These are phyloP conservation scores for Rubroshorea leprosula DNA, from an alignment of 345 rosid genomes.

Conservation along the genomic window DNA sequence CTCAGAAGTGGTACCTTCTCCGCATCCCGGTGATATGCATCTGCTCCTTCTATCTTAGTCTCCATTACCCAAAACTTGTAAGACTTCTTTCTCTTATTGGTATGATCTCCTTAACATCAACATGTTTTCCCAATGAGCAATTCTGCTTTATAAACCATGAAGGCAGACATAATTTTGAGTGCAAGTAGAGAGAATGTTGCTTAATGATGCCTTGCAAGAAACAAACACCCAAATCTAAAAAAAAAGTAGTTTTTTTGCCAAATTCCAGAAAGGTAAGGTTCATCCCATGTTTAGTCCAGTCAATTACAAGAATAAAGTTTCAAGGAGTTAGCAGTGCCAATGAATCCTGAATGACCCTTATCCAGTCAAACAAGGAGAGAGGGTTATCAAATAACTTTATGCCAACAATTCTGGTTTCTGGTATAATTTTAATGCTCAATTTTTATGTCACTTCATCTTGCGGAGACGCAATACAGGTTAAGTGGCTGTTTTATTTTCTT, in stretches of 20 bases:
- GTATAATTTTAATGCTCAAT: slow-evolving; percentile 6
- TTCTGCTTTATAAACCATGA: slow-evolving; percentile 7
- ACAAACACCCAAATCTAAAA: slow-evolving; percentile 26
- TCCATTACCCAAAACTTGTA: slow-evolving; percentile 3
- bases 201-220: slow-evolving; percentile 59
- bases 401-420: not conserved
- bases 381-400: not conserved
- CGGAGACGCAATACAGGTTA: slow-evolving; percentile 16
- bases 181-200: slow-evolving; percentile 22
- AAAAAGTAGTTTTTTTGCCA: not conserved
- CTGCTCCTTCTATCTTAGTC: slow-evolving; percentile 29
- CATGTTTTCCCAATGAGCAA: not conserved
- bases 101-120: slow-evolving; percentile 2
- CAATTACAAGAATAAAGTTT: not conserved
- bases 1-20: slow-evolving; percentile 43
- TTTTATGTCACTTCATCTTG: slow-evolving; percentile 8
- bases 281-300: not conserved
- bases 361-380: not conserved
- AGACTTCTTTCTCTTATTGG: not conserved
- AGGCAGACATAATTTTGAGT: slow-evolving; percentile 27
- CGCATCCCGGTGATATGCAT: slow-evolving; percentile 18
- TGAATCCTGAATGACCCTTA: not conserved
- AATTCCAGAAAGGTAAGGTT: not conserved
- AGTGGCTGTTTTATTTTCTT: not conserved
- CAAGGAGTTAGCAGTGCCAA: not conserved